A percentile compares a stretch with the other conserved stretches of the same genome.
Conservation (phyloP, 352 stramenopile species). For the Phytophthora vignae region DNA sequence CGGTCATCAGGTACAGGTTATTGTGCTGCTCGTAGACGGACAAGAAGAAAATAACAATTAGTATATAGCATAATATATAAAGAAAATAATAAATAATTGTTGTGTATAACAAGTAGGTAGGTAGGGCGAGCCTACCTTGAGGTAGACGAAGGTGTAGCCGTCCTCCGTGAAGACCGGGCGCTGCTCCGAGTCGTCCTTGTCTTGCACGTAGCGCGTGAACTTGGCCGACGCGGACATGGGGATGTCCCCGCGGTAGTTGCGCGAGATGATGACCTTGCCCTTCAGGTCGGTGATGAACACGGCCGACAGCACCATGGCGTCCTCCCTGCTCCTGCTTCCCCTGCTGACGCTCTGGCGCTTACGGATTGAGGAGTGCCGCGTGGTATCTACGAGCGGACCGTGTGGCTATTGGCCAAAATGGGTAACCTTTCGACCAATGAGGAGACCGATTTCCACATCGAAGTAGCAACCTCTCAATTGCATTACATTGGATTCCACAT, state of each 20-base stretch:
- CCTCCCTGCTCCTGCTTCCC: constrained; percentile 3
- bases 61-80: not conserved
- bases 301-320: constrained; percentile 96
- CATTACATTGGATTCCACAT: not conserved
- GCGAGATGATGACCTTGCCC: constrained; percentile 99
- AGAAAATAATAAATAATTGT: not conserved
- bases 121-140: constrained; percentile 73
- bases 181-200: constrained; percentile 95
- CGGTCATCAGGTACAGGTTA: constrained; percentile 99
- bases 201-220: constrained; percentile 93
- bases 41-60: not conserved
- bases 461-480: not conserved
- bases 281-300: constrained; percentile 99
- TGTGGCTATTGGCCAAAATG: constrained; percentile 16
- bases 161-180: constrained; percentile 95
- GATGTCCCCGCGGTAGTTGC: constrained; percentile 99
- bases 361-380: constrained; percentile 31
- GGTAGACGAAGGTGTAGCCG: constrained; percentile 95
- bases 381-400: constrained; percentile 18
- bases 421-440: constrained; percentile 8
- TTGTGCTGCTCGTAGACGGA: constrained; percentile 84
- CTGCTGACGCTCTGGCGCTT: not conserved
- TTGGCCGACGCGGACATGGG: constrained; percentile 92
- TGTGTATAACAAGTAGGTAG: not conserved
- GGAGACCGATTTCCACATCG: not conserved